Evolutionary conservation across 345 rosid genomes (phyloP), one percentile per base, ranked within the genome.

Genomic region (Citrus trifoliata): DNA sequence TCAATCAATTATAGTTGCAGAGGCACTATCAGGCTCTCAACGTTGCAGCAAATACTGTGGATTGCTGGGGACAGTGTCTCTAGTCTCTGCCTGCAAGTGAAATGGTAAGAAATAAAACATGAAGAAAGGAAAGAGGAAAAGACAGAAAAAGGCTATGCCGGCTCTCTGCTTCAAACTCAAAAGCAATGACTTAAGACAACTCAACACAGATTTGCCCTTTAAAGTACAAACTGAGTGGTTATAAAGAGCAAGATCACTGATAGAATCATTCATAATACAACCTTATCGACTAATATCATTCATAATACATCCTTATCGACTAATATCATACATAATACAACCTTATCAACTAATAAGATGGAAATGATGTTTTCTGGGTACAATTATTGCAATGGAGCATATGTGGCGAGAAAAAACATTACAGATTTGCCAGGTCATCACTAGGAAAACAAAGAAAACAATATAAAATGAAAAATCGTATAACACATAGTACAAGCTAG

Each of bases 361-460:
- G 1, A 37, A 12, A 14, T 76, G 37, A 55, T 24, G 67, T 2
- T 35, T 60, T 56, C 30, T 21, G 24, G 51, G 46, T 63, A 72
- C 65, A 37, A 59, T 71, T 67, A 60, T 67, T 25, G 59, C 58
- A 81, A 75, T 22, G 55, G 22, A 58, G 59, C 68, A 70, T 25
- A 70, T 42, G 37, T 10, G 8, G 72, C 30, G 9, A 10, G 63
- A 67, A 46, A 2, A 71, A 22, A 74, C 68, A 62, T 76, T 68
- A 73, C 33, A 80, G 70, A 27, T 73, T 25, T 22, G 53, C 68
- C 66, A 55, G 70, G 65, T 80, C 53, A 81, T 19, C 80, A 59
- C 76, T 9, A 38, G 71, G 7, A 32, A 24, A 14, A 38, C 37
- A 28, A 28, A 69, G 32, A 65, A 55, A 71, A 67, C 64, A 65